Evolutionary conservation across 257 asterid species (phyloP).

Genomic region (Nicotiana tabacum): DNA sequence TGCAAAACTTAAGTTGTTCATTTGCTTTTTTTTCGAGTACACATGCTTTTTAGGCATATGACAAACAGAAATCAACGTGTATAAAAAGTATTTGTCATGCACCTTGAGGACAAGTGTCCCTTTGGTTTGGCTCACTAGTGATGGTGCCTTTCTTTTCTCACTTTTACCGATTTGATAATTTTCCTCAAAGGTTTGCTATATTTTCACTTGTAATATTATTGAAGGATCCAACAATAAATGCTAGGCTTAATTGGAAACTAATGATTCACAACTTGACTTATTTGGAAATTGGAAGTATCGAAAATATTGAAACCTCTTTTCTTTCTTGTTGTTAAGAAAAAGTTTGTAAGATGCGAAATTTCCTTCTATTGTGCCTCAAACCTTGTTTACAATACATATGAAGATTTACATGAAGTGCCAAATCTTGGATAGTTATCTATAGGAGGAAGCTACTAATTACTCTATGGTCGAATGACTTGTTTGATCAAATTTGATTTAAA

Average conservation of each 20-base stretch:
- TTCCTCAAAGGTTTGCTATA: not conserved
- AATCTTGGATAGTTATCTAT: not conserved
- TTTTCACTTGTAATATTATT: not conserved
- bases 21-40: not conserved
- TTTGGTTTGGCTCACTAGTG: not conserved
- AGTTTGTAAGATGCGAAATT: not conserved
- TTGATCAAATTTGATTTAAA: not conserved
- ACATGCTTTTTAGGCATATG: not conserved
- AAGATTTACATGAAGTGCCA: not conserved
- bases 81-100: not conserved
- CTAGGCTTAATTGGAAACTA: not conserved
- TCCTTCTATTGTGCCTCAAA: not conserved
- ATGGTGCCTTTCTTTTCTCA: not conserved
- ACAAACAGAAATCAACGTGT: not conserved
- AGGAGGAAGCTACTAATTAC: not conserved
- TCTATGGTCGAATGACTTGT: not conserved
- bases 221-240: not conserved
- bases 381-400: not conserved
- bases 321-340: not conserved
- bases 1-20: not conserved
- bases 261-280: not conserved
- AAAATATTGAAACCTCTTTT: not conserved
- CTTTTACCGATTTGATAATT: not conserved
- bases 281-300: not conserved
- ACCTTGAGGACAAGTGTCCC: not conserved